Conservation (phyloP, 768 basidiomycete genomes). For the Nevesoporus exiguus region DNA sequence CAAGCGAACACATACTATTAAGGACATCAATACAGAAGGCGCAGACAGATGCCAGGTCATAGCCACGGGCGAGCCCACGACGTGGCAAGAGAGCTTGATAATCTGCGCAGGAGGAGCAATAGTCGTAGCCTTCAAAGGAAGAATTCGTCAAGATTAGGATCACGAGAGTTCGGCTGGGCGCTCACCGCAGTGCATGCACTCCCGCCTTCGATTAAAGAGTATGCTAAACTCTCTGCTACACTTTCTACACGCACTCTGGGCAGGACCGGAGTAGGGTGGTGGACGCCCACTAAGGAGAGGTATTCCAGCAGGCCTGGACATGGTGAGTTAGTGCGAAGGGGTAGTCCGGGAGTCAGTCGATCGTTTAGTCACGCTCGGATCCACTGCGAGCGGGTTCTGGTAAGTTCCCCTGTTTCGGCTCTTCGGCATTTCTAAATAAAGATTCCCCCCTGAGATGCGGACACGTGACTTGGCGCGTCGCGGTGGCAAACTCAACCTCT, state of each 20-base stretch:
- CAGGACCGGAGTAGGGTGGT: constrained; percentile 32
- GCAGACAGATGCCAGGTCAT: constrained; percentile 66
- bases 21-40: constrained; percentile 71
- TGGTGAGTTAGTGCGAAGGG: neutral
- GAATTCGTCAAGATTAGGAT: neutral
- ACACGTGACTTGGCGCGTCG: constrained; percentile 30
- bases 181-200: constrained; percentile 74
- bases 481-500: constrained; percentile 22
- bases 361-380: neutral
- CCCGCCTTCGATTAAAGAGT: constrained; percentile 58
- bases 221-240: constrained; percentile 73
- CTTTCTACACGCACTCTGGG: constrained; percentile 52
- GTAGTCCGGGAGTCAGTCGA: neutral
- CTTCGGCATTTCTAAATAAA: constrained; percentile 13
- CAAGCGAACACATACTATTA: constrained; percentile 44
- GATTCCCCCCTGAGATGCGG: neutral
- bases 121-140: constrained; percentile 53
- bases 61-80: constrained; percentile 46
- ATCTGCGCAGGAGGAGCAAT: constrained; percentile 72
- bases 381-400: constrained; percentile 2
- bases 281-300: constrained; percentile 72
- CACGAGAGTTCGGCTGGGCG: constrained; percentile 16
- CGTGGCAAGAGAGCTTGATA: constrained; percentile 80
- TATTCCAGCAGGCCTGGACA: constrained; percentile 42
- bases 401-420: constrained; percentile 8